Percentiles rank a stretch among this genome's conserved stretches.
phyloP scores from a whole-genome alignment of 164 flowering plant genomes.

The Cinnamomum chago region DNA sequence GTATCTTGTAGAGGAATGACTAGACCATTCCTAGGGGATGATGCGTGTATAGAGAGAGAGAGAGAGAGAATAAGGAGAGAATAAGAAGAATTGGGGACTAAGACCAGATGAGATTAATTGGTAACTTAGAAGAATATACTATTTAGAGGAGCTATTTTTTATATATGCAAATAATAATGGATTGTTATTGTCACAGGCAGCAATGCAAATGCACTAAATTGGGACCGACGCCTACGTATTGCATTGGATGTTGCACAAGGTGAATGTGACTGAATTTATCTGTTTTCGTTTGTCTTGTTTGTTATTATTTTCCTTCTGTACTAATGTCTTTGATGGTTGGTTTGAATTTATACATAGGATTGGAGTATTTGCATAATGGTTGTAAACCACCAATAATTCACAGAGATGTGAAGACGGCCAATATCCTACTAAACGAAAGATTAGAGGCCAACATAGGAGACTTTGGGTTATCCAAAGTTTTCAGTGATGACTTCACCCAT shows the following conservation, averaged over 20 bases:
- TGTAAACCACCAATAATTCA: slow-evolving; percentile 24
- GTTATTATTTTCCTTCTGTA: too few relatives aligned
- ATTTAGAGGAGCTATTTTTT: too few relatives aligned
- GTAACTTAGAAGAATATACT: slow-evolving; percentile 12
- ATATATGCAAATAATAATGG: too few relatives aligned
- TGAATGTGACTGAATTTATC: not conserved
- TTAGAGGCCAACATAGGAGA: slow-evolving; percentile 51
- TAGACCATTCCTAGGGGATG: too few relatives aligned
- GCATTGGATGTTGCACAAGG: slow-evolving; percentile 43
- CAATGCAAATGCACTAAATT: not conserved
- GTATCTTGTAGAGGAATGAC: too few relatives aligned
- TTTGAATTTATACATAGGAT: slow-evolving; percentile 21
- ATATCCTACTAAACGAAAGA: slow-evolving; percentile 39
- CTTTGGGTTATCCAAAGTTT: slow-evolving; percentile 27
- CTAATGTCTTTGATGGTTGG: not conserved
- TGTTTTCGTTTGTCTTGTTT: not conserved
- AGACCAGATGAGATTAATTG: not conserved
- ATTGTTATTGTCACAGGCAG: too few relatives aligned
- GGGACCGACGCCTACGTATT: slow-evolving; percentile 24
- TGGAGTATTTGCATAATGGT: slow-evolving; percentile 41
- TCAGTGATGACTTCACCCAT: slow-evolving; percentile 20
- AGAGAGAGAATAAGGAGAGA: too few relatives aligned
- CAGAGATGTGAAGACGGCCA: slow-evolving; percentile 46
- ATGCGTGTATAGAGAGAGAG: too few relatives aligned
- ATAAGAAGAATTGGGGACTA: too few relatives aligned